Base-by-base conservation (phyloP, 164 flowering plant genomes). In the Houttuynia cordata region DNA sequence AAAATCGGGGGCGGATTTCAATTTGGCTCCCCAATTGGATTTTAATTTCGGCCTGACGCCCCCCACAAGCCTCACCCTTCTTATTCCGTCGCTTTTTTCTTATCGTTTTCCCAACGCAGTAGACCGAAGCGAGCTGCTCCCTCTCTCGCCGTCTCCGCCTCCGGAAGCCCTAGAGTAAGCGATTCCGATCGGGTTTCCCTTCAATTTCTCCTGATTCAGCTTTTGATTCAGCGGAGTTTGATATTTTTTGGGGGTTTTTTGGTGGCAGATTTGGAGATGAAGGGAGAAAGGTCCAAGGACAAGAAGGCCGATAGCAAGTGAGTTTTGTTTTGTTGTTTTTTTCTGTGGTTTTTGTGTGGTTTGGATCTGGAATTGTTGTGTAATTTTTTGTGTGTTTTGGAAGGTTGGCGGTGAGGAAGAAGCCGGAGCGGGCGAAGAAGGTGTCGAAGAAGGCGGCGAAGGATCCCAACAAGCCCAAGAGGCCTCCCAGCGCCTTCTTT, bases 381-480 rank as follows among this genome's bases (percentile, higher is more conserved):
- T 45, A 42, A n/a, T 59, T 24, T 0, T 20, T 55, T 51, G 30
- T n/a, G 12, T 62, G 37, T 2, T 51, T 59, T n/a, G 49, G 17
- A 17, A 9, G 25, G 25, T 34, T 57, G 45, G 70, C 69, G 59
- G 67, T 66, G 68, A 68, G 60, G 61, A 69, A 66, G 53, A 78
- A 7, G 55, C 21, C 56, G 24, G 71, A 74, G 8, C 64, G 68
- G 21, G 78, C 73, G 49, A 45, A 45, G 49, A 45, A 45, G 49
- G 49, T 17, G 17, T 12, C 14, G 15, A 45, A 45, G 49, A 45
- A 45, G 74, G 67, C 83, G 4, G 80, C 57, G n/a, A 88, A 89
- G 78, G 97, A 89, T 70, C 97, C 97, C 1, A 89, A 89, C 82
- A 87, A 79, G 80, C 94, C 96, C 0, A 88, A 88, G 75, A 82